phyloP scores from a whole-genome alignment of 225 moss, liverwort and hornwort species.

The Thuidium tamariscinum region DNA sequence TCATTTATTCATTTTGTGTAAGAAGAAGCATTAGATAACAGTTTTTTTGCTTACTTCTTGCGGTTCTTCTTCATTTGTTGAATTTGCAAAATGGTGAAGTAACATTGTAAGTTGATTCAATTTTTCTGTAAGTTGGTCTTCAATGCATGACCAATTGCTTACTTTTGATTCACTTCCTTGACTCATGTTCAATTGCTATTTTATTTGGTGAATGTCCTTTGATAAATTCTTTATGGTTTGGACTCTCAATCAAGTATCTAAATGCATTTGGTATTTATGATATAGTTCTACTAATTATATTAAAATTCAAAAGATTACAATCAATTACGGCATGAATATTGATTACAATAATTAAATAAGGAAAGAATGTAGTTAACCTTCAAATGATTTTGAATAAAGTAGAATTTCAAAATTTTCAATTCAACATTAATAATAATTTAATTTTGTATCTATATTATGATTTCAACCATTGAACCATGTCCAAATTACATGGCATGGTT shows the following conservation, averaged over 20 bases:
- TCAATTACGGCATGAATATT: not conserved
- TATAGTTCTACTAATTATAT: not conserved
- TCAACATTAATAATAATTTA: too few relatives aligned
- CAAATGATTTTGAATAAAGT: not conserved
- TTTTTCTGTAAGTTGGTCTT: slow-evolving; percentile 6
- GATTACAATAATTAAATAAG: not conserved
- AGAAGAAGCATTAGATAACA: too few relatives aligned
- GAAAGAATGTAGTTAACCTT: not conserved
- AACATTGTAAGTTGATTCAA: not conserved
- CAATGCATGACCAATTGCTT: not conserved
- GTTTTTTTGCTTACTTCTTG: not conserved
- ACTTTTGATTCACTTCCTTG: not conserved
- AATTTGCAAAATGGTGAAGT: slow-evolving; percentile 9
- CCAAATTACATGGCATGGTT: too few relatives aligned
- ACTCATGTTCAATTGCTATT: not conserved
- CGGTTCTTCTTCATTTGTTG: not conserved
- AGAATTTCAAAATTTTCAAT: not conserved
- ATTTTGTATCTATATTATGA: not conserved
- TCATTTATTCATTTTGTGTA: too few relatives aligned
- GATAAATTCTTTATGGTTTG: not conserved
- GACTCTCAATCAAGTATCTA: not conserved
- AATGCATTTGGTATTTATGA: too few relatives aligned
- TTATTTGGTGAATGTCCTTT: too few relatives aligned
- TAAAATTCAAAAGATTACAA: not conserved
- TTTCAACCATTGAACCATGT: not conserved